These are phyloP conservation scores for Crithidia mellificae DNA, from an alignment of 208 protist genomes.

Conservation along the genomic window DNA sequence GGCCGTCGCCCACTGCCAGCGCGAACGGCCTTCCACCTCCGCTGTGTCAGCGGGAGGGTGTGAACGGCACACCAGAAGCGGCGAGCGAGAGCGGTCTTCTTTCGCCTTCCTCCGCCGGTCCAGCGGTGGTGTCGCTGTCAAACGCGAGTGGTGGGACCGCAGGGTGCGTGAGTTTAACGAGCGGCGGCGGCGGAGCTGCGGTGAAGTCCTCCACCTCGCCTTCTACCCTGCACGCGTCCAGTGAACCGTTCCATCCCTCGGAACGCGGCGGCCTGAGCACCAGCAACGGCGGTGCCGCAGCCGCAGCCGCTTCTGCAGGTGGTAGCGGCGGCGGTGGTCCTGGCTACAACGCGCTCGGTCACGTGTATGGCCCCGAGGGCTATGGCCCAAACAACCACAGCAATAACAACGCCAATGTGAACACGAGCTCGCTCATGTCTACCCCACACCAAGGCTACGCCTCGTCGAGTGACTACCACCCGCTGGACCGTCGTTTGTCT, in stretches of 20 bases:
- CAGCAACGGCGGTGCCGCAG: background rate
- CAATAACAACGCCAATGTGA: slow-evolving; percentile 2
- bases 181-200: background rate
- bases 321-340: too few species aligned
- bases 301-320: too few species aligned
- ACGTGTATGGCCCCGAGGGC: background rate
- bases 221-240: background rate
- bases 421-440: background rate
- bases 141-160: background rate
- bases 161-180: background rate
- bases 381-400: background rate
- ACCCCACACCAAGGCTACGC: slow-evolving; percentile 5
- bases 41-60: background rate
- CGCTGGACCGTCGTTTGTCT: background rate
- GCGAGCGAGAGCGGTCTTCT: background rate
- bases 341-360: too few species aligned
- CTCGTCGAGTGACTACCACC: slow-evolving; percentile 1
- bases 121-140: background rate
- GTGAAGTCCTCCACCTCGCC: background rate
- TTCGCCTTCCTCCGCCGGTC: background rate
- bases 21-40: too few species aligned
- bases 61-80: background rate
- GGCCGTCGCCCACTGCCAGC: too few species aligned
- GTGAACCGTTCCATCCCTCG: slow-evolving; percentile 3
- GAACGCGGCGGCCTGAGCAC: background rate